Evolutionary conservation across 768 basidiomycete species (phyloP).

Genomic region (Kwoniella newhampshirensis): DNA sequence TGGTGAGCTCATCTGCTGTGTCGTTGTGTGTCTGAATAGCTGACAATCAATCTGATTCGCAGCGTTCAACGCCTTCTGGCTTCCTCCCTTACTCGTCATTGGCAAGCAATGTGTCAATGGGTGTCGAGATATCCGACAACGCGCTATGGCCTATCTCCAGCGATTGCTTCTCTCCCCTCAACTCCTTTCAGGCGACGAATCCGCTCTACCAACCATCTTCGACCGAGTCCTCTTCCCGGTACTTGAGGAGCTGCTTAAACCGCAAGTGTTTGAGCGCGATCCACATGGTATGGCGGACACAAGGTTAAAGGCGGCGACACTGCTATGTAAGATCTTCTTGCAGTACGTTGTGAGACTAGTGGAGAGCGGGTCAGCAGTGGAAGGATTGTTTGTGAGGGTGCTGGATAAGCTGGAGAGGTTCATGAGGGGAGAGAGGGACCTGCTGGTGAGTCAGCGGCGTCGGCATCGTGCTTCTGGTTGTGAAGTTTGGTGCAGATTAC

Average conservation of each 20-base stretch:
- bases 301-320: slow-evolving; percentile 77
- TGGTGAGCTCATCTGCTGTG: slow-evolving; percentile 44
- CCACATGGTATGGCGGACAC: slow-evolving; percentile 88
- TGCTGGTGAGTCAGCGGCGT: slow-evolving; percentile 64
- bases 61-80: slow-evolving; percentile 76
- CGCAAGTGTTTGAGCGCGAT: slow-evolving; percentile 74
- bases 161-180: slow-evolving; percentile 79
- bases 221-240: slow-evolving; percentile 86
- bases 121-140: slow-evolving; percentile 78
- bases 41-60: neutral
- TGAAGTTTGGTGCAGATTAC: neutral
- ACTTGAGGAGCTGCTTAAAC: slow-evolving; percentile 83
- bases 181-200: slow-evolving; percentile 61
- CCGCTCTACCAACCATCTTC: slow-evolving; percentile 78
- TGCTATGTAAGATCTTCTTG: slow-evolving; percentile 94
- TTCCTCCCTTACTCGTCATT: slow-evolving; percentile 72
- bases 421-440: slow-evolving; percentile 83
- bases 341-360: slow-evolving; percentile 79
- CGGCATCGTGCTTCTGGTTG: neutral
- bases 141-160: slow-evolving; percentile 75
- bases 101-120: slow-evolving; percentile 79
- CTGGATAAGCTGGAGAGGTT: slow-evolving; percentile 83
- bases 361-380: slow-evolving; percentile 58
- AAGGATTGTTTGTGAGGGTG: slow-evolving; percentile 81
- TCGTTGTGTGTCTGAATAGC: neutral